phyloP scores from a whole-genome alignment of 164 flowering plant species.

The Stephania cephalantha region DNA sequence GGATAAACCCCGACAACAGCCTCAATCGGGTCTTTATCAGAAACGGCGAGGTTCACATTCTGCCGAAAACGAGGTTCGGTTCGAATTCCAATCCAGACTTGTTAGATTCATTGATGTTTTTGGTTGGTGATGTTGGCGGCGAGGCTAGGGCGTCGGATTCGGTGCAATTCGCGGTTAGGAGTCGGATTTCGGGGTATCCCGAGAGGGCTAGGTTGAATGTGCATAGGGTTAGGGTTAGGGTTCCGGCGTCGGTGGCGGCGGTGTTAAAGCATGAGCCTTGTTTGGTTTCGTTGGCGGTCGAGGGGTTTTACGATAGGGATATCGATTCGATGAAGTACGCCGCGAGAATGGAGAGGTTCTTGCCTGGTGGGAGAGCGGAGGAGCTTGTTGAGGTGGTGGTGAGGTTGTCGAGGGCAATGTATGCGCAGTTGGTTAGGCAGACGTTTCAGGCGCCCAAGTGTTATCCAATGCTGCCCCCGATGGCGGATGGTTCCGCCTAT shows the following conservation, averaged over 20 bases:
- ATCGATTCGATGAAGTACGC: constrained; percentile 85
- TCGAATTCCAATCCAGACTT: constrained; percentile 43
- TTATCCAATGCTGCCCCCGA: constrained; percentile 54
- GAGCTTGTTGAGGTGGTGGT: constrained; percentile 57
- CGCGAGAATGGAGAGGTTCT: constrained; percentile 74
- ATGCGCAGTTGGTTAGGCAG: constrained; percentile 84
- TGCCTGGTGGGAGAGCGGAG: constrained; percentile 44
- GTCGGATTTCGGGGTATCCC: constrained; percentile 51
- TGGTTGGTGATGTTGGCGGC: constrained; percentile 11
- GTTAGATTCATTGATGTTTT: constrained; percentile 36
- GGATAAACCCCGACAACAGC: constrained; percentile 68
- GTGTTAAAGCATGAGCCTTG: constrained; percentile 77
- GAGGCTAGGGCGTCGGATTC: constrained; percentile 44
- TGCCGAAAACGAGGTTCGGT: constrained; percentile 36
- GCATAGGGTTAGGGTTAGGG: constrained; percentile 68
- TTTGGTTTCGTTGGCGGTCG: constrained; percentile 79
- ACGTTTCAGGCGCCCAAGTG: constrained; percentile 79
- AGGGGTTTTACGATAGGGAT: constrained; percentile 87
- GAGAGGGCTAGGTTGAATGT: constrained; percentile 49
- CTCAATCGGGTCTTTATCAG: constrained; percentile 68
- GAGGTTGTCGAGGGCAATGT: constrained; percentile 86
- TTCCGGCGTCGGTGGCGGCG: constrained; percentile 73
- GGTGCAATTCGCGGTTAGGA: constrained; percentile 48
- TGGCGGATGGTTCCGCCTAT: constrained; percentile 37
- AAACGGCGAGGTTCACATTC: constrained; percentile 46